These are phyloP conservation scores for Musa troglodytarum DNA, from an alignment of 176 grass and related monocot species.

Conservation along the genomic window DNA sequence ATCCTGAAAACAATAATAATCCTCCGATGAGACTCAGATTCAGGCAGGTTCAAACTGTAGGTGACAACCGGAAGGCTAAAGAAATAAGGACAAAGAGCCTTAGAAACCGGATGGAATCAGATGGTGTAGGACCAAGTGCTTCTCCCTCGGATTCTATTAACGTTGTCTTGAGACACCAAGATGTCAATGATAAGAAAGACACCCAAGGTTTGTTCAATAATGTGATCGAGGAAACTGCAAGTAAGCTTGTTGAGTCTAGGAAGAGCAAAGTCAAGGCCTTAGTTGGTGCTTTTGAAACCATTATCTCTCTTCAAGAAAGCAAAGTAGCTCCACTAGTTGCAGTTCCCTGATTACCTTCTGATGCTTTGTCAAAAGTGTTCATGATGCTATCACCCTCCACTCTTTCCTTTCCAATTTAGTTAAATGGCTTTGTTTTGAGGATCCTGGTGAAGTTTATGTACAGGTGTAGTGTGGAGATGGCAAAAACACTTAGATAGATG, in stretches of 20 bases:
- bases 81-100: constrained; percentile 7
- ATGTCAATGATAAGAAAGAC: constrained; percentile 19
- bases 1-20: constrained; percentile 2
- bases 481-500: no score
- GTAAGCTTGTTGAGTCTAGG: constrained; percentile 41
- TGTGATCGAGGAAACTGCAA: constrained; percentile 56
- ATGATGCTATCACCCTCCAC: not conserved
- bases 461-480: not conserved
- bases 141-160: constrained; percentile 7
- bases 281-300: constrained; percentile 54
- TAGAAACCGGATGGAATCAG: not conserved
- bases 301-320: constrained; percentile 58
- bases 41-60: constrained; percentile 17
- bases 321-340: constrained; percentile 4
- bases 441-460: constrained; percentile 7
- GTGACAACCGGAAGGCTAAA: constrained; percentile 17
- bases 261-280: constrained; percentile 78
- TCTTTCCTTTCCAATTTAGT: not conserved
- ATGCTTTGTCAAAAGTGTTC: not conserved
- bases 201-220: constrained; percentile 37
- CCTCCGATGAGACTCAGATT: constrained; percentile 29
- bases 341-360: constrained; percentile 22
- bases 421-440: not conserved
- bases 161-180: constrained; percentile 38
- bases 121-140: not conserved